Evolutionary conservation across 1,284 basidiomycete species (phyloP).

Genomic region (Heliocybe sulcata): DNA sequence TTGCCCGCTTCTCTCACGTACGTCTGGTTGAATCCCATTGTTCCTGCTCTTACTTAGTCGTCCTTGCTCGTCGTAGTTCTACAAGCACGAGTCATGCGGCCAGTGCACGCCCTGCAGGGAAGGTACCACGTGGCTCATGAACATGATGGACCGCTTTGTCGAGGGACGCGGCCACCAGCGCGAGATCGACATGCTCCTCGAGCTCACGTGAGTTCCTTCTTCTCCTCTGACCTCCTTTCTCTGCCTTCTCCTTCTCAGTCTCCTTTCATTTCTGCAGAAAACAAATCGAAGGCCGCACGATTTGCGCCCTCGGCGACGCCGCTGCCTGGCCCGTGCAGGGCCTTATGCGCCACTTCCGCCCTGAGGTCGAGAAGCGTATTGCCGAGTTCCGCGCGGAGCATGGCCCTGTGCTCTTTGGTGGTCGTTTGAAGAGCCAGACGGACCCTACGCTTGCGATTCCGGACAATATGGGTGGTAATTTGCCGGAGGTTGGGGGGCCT

Average conservation of each 20-base stretch:
- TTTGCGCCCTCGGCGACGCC: constrained; percentile 95
- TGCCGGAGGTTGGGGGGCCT: constrained; percentile 15
- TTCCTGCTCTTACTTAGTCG: not conserved
- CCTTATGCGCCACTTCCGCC: constrained; percentile 94
- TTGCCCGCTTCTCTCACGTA: constrained; percentile 86
- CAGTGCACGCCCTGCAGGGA: constrained; percentile 97
- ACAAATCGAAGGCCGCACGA: constrained; percentile 94
- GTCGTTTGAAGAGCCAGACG: constrained; percentile 64
- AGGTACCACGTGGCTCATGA: constrained; percentile 97
- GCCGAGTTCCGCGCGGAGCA: constrained; percentile 71
- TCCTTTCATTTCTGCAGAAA: too few relatives aligned
- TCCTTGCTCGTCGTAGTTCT: constrained; percentile 50
- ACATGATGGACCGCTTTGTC: constrained; percentile 94
- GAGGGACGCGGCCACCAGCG: constrained; percentile 86
- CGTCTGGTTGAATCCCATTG: constrained; percentile 12
- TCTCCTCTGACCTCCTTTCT: too few relatives aligned
- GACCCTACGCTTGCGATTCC: constrained; percentile 74
- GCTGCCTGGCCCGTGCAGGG: constrained; percentile 99
- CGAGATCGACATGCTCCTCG: constrained; percentile 96
- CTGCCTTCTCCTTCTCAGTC: too few relatives aligned
- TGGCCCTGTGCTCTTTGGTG: constrained; percentile 88
- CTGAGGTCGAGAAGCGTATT: constrained; percentile 87
- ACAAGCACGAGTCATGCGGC: constrained; percentile 98
- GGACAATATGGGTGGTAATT: constrained; percentile 67
- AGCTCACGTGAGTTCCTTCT: constrained; percentile 61